phyloP scores from a whole-genome alignment of 2,329 filamentous ascomycete species.

The Fusarium algeriense region DNA sequence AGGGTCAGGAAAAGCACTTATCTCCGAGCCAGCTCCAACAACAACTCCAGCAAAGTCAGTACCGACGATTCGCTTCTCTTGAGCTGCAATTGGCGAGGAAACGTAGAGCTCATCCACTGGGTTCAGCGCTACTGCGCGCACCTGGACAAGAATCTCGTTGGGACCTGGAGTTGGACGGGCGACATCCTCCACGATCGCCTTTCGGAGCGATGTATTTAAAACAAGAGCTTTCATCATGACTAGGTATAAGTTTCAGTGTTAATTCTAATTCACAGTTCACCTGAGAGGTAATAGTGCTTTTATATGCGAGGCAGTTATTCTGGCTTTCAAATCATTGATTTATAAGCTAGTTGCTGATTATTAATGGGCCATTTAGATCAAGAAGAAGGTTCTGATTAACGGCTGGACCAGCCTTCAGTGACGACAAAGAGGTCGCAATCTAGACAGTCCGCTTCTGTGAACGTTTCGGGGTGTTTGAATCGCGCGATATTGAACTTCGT shows the following conservation, averaged over 20 bases:
- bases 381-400: no score
- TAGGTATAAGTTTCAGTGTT: no score
- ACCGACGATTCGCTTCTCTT: conserved; percentile 51
- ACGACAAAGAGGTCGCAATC: no score
- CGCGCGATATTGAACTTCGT: no score
- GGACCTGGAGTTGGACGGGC: conserved; percentile 19
- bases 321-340: background rate
- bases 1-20: background rate
- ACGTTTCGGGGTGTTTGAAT: no score
- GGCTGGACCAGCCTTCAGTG: no score
- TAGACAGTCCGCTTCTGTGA: no score
- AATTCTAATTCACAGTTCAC: fast-evolving
- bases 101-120: conserved; percentile 52
- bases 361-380: background rate
- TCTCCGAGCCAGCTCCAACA: conserved; percentile 31
- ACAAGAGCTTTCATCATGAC: conserved; percentile 45
- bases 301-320: background rate
- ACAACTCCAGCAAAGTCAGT: conserved; percentile 57
- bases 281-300: fast-evolving
- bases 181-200: conserved; percentile 32
- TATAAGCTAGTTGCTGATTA: background rate
- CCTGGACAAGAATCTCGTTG: conserved; percentile 41
- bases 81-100: conserved; percentile 49
- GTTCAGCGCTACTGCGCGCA: conserved; percentile 47
- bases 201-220: background rate